Conservation (phyloP, 2,329 filamentous ascomycete species). For the Rhynchosporium agropyri region DNA sequence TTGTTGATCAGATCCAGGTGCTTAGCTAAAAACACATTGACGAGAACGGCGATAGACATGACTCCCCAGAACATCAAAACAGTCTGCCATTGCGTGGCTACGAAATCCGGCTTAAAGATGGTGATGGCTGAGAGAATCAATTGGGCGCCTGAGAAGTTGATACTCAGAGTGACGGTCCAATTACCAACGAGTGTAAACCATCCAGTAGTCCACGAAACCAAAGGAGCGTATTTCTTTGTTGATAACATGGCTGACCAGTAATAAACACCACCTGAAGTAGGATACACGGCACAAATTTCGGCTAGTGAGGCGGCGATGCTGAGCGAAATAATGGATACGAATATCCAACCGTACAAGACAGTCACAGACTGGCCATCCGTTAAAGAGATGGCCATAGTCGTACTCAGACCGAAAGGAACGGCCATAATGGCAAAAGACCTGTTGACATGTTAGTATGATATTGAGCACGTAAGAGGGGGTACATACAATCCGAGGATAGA, state of each 20-base stretch:
- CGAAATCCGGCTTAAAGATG: slow-evolving; percentile 71
- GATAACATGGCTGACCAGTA: slow-evolving; percentile 72
- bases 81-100: slow-evolving; percentile 69
- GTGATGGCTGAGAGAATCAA: slow-evolving; percentile 67
- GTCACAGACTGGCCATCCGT: slow-evolving; percentile 70
- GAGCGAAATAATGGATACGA: slow-evolving; percentile 65
- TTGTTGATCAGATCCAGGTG: slow-evolving; percentile 71
- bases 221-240: slow-evolving; percentile 64
- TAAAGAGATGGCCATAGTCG: slow-evolving; percentile 69
- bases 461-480: not conserved
- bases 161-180: slow-evolving; percentile 65
- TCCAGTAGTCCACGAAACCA: slow-evolving; percentile 70
- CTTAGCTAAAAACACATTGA: slow-evolving; percentile 66
- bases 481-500: slow-evolving; percentile 60
- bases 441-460: slow-evolving; percentile 33
- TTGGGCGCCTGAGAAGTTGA: slow-evolving; percentile 74
- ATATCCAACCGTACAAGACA: slow-evolving; percentile 70
- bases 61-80: slow-evolving; percentile 73
- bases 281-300: slow-evolving; percentile 70
- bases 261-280: slow-evolving; percentile 70
- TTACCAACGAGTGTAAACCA: slow-evolving; percentile 75
- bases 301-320: slow-evolving; percentile 67
- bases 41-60: slow-evolving; percentile 63
- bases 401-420: slow-evolving; percentile 58
- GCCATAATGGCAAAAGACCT: slow-evolving; percentile 75